Base-by-base conservation (phyloP, 257 asterid species). In the Solanum corneliomulleri region DNA sequence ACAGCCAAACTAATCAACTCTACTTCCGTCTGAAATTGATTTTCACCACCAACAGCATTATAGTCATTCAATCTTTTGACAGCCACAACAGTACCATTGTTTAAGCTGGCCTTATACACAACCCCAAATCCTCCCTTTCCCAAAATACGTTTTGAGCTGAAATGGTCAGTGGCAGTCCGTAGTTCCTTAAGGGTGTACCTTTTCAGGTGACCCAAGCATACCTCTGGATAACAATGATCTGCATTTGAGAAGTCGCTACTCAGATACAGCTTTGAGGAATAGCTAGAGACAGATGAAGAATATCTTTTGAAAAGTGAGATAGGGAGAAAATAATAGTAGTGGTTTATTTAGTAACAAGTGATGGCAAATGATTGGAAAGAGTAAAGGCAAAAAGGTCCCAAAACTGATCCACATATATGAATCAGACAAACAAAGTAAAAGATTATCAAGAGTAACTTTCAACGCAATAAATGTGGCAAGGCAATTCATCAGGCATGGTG, bases 101-200 rank as follows among this genome's bases (percentile, higher is more conserved):
- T 92, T 69, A 97, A 89, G 14, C 90, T 89, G 64, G 98, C 99
- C 87, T 94, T 97, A 69, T 95, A 97, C 25, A 97, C 99, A 86
- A 95, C 89, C 18, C 99, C 98, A 18, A 92, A 97, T 56, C 99
- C 99, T 62, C 99, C 99, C 88, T 89, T 94, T 18, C 99, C 99
- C 86, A 97, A 76, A 90, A 97, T 95, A 72, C 94, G 92, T 94
- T 96, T 97, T 3, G 97, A 62, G 84, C 88, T 94, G 91, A 97
- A 97, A 91, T 94, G 96, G 87, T 93, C 94, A 0, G 99, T 97
- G 25, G 99, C 96, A 14, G 93, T 90, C 88, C 97, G 88, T 68
- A 97, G 99, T 88, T 97, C 99, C 91, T 97, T 97, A 89, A 95
- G 95, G 25, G 94, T 81, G 87, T 93, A 96, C 90, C 95, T 91